Percentiles rank a stretch among this genome's conserved stretches.
Conservation (phyloP, 164 flowering plant species). For the Dillenia turbinata region DNA sequence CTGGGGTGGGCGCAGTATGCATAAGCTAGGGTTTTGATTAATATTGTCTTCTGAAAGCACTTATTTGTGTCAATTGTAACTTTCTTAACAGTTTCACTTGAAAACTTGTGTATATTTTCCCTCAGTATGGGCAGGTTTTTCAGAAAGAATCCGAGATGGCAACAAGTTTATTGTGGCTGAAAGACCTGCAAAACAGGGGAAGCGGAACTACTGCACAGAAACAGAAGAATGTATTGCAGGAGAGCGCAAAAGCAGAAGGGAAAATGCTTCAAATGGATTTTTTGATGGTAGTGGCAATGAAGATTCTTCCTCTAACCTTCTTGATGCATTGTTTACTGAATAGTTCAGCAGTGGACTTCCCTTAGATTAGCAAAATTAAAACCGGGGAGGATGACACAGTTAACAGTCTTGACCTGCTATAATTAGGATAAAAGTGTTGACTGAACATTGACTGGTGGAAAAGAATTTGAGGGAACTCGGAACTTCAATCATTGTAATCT, state of each 20-base stretch:
- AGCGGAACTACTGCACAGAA: constrained; percentile 55
- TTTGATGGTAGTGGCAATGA: constrained; percentile 45
- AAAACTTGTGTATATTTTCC: constrained; percentile 1
- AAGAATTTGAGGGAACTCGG: too few species aligned
- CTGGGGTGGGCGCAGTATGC: too few species aligned
- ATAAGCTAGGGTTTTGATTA: too few species aligned
- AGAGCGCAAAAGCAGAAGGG: constrained; percentile 59
- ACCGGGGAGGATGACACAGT: too few species aligned
- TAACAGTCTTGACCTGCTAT: too few species aligned
- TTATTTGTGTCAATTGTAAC: too few species aligned
- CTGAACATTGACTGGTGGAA: too few species aligned
- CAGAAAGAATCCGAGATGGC: constrained; percentile 82
- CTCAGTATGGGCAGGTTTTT: constrained; percentile 97
- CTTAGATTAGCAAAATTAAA: too few species aligned
- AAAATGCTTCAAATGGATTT: constrained; percentile 53
- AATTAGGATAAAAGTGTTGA: too few species aligned
- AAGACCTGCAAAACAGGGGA: constrained; percentile 54
- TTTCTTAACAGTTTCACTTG: too few species aligned
- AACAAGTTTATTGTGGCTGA: constrained; percentile 86
- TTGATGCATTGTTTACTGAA: constrained; percentile 51
- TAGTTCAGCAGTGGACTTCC: constrained; percentile 5
- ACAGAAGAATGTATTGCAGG: constrained; percentile 52
- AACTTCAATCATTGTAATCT: too few species aligned
- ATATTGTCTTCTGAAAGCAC: too few species aligned
- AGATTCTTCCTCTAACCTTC: constrained; percentile 49